These are phyloP conservation scores for Acanthamoeba healyi DNA, from an alignment of 208 protist species.

Conservation along the genomic window DNA sequence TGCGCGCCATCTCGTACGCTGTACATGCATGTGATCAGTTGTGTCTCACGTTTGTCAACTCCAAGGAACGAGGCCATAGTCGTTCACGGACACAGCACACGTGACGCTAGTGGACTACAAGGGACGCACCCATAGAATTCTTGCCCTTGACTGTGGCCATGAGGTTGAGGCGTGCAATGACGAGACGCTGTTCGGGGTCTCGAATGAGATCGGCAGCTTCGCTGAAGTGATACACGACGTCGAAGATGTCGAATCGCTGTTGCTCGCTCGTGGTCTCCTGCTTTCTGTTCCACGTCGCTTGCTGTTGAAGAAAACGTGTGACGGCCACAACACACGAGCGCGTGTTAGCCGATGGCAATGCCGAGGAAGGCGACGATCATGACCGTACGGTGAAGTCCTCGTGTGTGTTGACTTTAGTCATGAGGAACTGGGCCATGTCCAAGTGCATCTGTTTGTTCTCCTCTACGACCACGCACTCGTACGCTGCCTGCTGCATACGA, in stretches of 20 bases:
- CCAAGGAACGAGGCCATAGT: too few relatives aligned
- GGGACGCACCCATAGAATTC: slow-evolving; percentile 49
- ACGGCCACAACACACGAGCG: neutral
- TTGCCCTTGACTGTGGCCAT: slow-evolving; percentile 57
- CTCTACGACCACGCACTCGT: slow-evolving; percentile 12
- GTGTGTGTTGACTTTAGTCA: slow-evolving; percentile 38
- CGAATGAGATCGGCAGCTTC: slow-evolving; percentile 20
- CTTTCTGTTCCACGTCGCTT: neutral
- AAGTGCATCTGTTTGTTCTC: slow-evolving; percentile 47
- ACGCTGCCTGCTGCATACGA: slow-evolving; percentile 62
- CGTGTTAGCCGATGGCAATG: too few relatives aligned
- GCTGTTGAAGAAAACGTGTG: neutral
- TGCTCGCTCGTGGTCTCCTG: neutral
- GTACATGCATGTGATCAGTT: too few relatives aligned
- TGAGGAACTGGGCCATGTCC: slow-evolving; percentile 36
- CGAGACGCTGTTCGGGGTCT: slow-evolving; percentile 16
- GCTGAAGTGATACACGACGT: slow-evolving; percentile 57
- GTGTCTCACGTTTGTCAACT: too few relatives aligned
- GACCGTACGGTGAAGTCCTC: neutral
- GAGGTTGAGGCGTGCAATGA: slow-evolving; percentile 51
- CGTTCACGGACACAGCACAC: neutral
- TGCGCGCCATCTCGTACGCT: slow-evolving; percentile 69
- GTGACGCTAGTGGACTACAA: too few relatives aligned
- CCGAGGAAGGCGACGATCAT: too few relatives aligned
- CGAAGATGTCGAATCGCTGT: slow-evolving; percentile 55